These are phyloP conservation scores for Cyclocybe aegerita DNA, from an alignment of 768 basidiomycete genomes.

Conservation along the genomic window DNA sequence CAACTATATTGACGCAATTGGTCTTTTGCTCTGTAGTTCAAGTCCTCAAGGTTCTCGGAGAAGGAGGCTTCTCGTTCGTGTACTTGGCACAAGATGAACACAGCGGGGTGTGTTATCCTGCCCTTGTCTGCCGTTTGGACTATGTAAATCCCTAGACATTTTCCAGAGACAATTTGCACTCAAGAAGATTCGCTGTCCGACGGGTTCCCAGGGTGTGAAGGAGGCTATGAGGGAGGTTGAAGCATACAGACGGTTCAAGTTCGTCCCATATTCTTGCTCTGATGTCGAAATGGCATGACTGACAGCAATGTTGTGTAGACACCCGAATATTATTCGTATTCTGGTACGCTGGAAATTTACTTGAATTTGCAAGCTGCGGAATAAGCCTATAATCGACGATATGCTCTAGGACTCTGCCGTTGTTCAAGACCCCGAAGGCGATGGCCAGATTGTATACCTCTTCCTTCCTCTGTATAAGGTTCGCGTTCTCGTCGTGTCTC, in stretches of 20 bases:
- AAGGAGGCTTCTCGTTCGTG: conserved; percentile 94
- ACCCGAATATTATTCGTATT: conserved; percentile 96
- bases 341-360: conserved; percentile 45
- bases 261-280: conserved; percentile 26
- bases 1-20: too few relatives aligned
- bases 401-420: conserved; percentile 81
- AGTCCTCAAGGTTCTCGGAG: conserved; percentile 90
- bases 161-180: conserved; percentile 85
- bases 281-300: neutral
- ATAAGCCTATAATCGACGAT: neutral
- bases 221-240: conserved; percentile 90
- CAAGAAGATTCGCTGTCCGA: conserved; percentile 95
- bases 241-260: conserved; percentile 94
- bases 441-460: conserved; percentile 93
- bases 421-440: conserved; percentile 89
- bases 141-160: neutral
- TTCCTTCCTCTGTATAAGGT: conserved; percentile 94
- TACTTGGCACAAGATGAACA: conserved; percentile 85
- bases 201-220: conserved; percentile 83
- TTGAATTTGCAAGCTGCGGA: neutral
- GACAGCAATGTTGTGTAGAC: conserved; percentile 43
- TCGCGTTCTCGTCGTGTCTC: conserved; percentile 8
- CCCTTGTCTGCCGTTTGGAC: neutral
- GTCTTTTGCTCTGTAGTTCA: conserved; percentile 57
- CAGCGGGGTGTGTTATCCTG: conserved; percentile 63